Conservation (phyloP, 169 alveolate genomes). For the Plasmodium cynomolgi region DNA sequence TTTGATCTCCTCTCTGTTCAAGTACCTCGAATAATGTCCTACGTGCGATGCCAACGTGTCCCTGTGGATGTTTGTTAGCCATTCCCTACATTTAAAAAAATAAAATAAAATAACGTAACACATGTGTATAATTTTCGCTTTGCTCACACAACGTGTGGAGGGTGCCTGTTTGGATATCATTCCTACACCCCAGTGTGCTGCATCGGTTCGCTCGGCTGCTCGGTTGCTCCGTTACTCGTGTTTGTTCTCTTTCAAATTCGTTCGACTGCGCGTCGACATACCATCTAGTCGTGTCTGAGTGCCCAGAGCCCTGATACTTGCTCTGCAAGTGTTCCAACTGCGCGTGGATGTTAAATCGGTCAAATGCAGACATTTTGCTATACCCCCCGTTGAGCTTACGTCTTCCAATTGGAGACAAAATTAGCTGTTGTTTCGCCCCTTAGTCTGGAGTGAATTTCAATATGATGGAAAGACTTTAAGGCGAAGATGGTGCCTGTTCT, state of each 20-base stretch:
- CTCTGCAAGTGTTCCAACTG: slow-evolving; percentile 96
- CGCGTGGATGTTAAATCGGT: slow-evolving; percentile 90
- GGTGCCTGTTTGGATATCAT: background rate
- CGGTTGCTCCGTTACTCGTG: too few species aligned
- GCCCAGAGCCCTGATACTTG: slow-evolving; percentile 97
- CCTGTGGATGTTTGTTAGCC: slow-evolving; percentile 93
- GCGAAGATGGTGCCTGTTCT: background rate
- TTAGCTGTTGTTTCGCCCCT: background rate
- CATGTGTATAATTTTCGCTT: background rate
- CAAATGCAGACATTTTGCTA: slow-evolving; percentile 86
- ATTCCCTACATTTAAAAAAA: slow-evolving; percentile 87
- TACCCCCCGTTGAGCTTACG: background rate
- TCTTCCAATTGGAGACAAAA: background rate
- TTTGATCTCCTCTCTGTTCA: background rate
- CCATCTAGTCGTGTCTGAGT: slow-evolving; percentile 94
- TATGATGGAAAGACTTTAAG: background rate
- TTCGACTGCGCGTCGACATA: slow-evolving; percentile 59
- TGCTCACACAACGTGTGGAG: background rate
- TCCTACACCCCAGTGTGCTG: background rate
- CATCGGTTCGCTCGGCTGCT: background rate
- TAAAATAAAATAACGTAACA: background rate
- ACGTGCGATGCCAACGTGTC: slow-evolving; percentile 94
- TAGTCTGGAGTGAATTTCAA: background rate
- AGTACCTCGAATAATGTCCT: slow-evolving; percentile 90
- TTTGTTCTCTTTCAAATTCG: background rate